Base-by-base conservation (phyloP, 2,329 filamentous ascomycete genomes). In the Fusarium coicis region DNA sequence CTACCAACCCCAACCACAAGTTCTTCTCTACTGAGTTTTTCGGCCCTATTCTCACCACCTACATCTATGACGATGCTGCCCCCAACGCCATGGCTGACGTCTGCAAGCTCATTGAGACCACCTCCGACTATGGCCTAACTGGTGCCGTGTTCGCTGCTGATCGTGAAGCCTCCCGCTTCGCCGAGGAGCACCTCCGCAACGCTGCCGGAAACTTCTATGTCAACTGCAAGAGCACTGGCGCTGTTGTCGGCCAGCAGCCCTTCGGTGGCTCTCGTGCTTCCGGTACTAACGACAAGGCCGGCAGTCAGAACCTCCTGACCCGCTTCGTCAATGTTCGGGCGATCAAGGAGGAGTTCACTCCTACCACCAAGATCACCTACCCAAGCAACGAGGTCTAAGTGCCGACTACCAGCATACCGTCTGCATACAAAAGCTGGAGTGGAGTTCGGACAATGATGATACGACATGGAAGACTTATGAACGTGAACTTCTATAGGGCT, bases 171-270 rank as follows among this genome's bases (percentile, higher is more conserved):
- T 84, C 95, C 66, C 87, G 91, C 30, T 86, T 87, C 63, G 93
- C 93, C 1, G 93, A 95, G 81, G 89, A 94, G 75, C 88, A 86
- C 68, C 86, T 96, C 59, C 87, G 92, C 73, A 90, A 95, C 79
- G 85, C 91, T 0, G 93, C 93, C 1, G 93, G 93, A 46, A 96
- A 96, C 85, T 95, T 95, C 81, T 96, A 96, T 84, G 87, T 96
- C 83, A 96, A 95, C 85, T 93, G 91, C 85, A 95, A 95, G 88
- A 92, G 89, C 81, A 93, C 91, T 4, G 92, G 91, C 43, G 91
- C 91, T 21, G 90, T 93, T 30, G 91, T 93, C 12, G 91, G 91
- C 19, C 92, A 93, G 83, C 91, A 93, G 84, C 89, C 91, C 8
- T 93, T 93, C 79, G 91, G 91, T 28, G 91, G 91, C 59, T 87